phyloP scores from a whole-genome alignment of 345 rosid species.

The Ceriops decandra region DNA sequence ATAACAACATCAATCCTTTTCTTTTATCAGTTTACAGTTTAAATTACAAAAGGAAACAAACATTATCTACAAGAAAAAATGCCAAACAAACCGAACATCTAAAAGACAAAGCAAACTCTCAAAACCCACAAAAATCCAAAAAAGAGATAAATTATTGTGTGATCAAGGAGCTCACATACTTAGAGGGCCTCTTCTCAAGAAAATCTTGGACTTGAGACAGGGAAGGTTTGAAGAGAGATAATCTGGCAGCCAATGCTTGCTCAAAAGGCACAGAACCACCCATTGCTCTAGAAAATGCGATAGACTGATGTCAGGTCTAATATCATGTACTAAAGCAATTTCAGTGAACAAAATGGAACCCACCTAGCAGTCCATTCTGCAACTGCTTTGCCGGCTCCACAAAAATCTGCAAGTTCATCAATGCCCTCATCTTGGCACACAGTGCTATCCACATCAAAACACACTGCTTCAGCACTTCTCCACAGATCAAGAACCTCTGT shows the following conservation, averaged over 20 bases:
- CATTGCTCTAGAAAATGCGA: constrained; percentile 68
- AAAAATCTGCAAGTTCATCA: constrained; percentile 94
- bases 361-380: constrained; percentile 98
- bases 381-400: constrained; percentile 97
- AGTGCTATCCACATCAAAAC: constrained; percentile 99
- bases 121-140: not conserved
- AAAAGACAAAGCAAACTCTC: not conserved
- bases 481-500: constrained; percentile 73
- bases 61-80: not conserved
- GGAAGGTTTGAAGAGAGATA: constrained; percentile 83
- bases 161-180: constrained; percentile 38
- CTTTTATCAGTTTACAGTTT: not conserved
- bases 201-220: constrained; percentile 66
- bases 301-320: constrained; percentile 10
- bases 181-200: constrained; percentile 72
- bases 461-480: constrained; percentile 74
- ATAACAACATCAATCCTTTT: not conserved
- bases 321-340: not conserved
- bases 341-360: constrained; percentile 5
- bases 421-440: constrained; percentile 95
- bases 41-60: not conserved
- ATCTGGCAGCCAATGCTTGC: constrained; percentile 89
- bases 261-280: constrained; percentile 94
- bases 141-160: not conserved
- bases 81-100: not conserved